Evolutionary conservation across 163 green algal species (phyloP), one percentile per base, ranked within the genome.

Genomic region (Coccomyxa subellipsoidea): DNA sequence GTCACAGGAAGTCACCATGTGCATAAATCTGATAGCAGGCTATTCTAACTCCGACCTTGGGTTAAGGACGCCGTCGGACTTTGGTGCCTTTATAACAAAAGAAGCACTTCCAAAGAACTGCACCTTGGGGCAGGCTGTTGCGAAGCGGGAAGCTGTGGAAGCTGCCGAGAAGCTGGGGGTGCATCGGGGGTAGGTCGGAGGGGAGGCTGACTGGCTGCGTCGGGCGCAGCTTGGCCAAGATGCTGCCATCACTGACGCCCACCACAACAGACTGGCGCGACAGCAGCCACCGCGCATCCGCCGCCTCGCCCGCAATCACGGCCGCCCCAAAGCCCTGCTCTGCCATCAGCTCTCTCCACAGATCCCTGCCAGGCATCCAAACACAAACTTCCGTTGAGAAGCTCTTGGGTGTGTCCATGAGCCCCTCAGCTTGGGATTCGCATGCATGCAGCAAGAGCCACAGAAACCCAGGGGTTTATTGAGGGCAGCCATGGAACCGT

Each of bases 241-340:
- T 66, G 4, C 27, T 9, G 23, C 78, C 78, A 73, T 82, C 35
- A 36, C 78, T 82, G 23, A 66, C 35, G 34, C 78, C 78, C 23
- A 76, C 34, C 5, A 82, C 54, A 36, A 82, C 54, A 21, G 78
- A 54, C 54, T 82, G 78, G 7, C 54, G 54, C 7, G 34, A 59
- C 35, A 82, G 54, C 54, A 82, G 54, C 34, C 35, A 27, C 4
- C 47, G 54, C n/a, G 34, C 34, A 15, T 29, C 18, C 18, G 21
- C 38, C n/a, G 53, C 35, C 10, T 82, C 15, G 10, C 78, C 78
- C 10, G 54, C 54, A 4, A 36, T 21, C 35, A 76, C 7, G 12
- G 47, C 54, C 0, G 6, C 32, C 53, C 7, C 78, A 77, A 82
- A 82, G 35, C 78, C 78, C 78, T 82, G 78, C 78, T 76, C 78